Evolutionary conservation across 805 yeast species (phyloP), one percentile per base, ranked within the genome.

Genomic region (Candida ortonii): DNA sequence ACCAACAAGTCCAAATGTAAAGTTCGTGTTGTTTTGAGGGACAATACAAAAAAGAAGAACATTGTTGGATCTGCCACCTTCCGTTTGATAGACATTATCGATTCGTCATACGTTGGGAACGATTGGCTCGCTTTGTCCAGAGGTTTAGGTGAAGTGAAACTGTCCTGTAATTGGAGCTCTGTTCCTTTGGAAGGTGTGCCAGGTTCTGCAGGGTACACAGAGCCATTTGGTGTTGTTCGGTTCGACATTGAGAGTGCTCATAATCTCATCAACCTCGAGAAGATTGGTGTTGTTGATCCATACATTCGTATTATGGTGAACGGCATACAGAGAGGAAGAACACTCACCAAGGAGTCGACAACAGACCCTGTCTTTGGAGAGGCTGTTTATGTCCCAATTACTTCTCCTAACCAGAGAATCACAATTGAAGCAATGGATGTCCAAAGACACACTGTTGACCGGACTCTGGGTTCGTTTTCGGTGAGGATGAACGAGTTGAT

Each of bases 401-500:
- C 94, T 5, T 82, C 90, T 28, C 77, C 87, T 16, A 81, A 83
- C 55, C 97, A 89, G 60, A 80, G 73, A 51, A 61, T 93, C 43
- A 79, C 89, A 2, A 57, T 93, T 36, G 97, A 93, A 57, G 94
- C 80, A 6, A 84, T 93, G 96, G 97, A 93, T 62, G 84, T 83
- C 21, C 90, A 89, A 62, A 73, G 72, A 39, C 71, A 65, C 34
- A 75, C 82, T n/a, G 75, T 78, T 26, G 98, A 93, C 61, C 78
- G 96, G 51, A 76, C 94, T 4, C 71, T 93, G 30, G 99, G 99
- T 34, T 72, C 81, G 3, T 81, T 85, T 63, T 81, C 80, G 50
- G 62, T 93, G 14, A 75, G 77, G 49, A 66, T 85, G 43, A 67
- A 70, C 35, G 85, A 80, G 17, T 64, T 86, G 48, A 77, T 90